Evolutionary conservation across 371 early-diverging fungal species (phyloP).

Genomic region (Mucor lusitanicus): DNA sequence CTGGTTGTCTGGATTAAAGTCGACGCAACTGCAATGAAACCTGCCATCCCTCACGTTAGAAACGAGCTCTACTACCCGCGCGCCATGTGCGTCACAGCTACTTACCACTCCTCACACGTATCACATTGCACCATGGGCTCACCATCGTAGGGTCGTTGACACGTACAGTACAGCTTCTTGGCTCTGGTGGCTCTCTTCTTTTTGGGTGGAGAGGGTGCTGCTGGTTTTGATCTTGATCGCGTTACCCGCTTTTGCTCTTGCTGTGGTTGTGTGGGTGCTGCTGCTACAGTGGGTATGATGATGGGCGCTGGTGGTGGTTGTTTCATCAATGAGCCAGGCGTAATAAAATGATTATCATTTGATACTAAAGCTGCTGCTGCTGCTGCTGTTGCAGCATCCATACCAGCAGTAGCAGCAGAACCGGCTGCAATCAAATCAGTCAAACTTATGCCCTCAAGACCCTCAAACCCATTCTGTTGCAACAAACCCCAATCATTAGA

Average conservation of each 20-base stretch:
- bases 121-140: conserved; percentile 83
- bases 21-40: conserved; percentile 78
- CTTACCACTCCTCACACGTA: conserved; percentile 75
- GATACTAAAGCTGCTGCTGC: background rate
- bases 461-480: conserved; percentile 10
- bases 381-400: background rate
- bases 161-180: conserved; percentile 74
- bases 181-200: conserved; percentile 24
- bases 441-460: conserved; percentile 9
- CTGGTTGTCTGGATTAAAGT: conserved; percentile 62
- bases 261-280: background rate
- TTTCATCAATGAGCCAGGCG: conserved; percentile 22
- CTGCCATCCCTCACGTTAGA: conserved; percentile 63
- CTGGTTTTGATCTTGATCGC: conserved; percentile 7
- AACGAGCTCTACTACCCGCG: background rate
- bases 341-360: conserved; percentile 8
- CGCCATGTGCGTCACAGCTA: background rate
- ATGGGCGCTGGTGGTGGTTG: conserved; percentile 8
- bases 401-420: background rate
- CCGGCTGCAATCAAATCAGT: conserved; percentile 1
- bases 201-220: background rate
- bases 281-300: background rate
- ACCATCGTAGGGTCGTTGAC: conserved; percentile 69
- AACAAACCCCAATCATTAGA: conserved; percentile 15
- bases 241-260: conserved; percentile 11